These are phyloP conservation scores for Pythium sukuiense DNA, from an alignment of 352 stramenopile species.

Conservation along the genomic window DNA sequence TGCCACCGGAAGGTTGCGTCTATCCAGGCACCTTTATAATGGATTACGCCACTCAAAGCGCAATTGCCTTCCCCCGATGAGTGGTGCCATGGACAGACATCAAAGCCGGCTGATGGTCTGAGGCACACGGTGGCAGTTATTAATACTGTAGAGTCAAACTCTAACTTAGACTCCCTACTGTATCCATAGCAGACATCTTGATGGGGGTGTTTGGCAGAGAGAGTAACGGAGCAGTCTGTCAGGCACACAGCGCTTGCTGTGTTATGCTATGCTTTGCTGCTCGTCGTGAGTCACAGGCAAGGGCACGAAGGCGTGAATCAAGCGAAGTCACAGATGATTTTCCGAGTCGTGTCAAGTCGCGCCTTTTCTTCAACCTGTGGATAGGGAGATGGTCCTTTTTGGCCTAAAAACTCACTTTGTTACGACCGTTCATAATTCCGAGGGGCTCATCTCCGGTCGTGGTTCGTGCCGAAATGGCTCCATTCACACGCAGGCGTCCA, in stretches of 20 bases:
- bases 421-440: neutral
- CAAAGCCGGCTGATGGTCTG: neutral
- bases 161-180: too few species aligned
- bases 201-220: too few species aligned
- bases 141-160: too few species aligned
- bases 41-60: neutral
- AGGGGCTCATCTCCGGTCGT: neutral
- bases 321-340: neutral
- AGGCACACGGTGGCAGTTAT: too few species aligned
- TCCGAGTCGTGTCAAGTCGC: neutral
- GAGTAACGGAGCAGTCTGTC: too few species aligned
- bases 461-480: neutral
- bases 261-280: too few species aligned
- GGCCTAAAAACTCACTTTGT: conserved; percentile 2
- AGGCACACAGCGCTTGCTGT: too few species aligned
- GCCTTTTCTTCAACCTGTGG: conserved; percentile 1
- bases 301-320: neutral
- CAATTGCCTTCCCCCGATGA: neutral
- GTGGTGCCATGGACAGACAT: neutral
- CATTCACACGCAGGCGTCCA: neutral
- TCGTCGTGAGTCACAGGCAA: neutral
- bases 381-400: neutral
- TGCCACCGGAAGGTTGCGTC: neutral
- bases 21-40: neutral
- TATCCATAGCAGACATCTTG: too few species aligned